Percentiles rank a stretch among this genome's conserved stretches.
phyloP scores from a whole-genome alignment of 2,329 filamentous ascomycete species.

The Aphanoascus verrucosus region DNA sequence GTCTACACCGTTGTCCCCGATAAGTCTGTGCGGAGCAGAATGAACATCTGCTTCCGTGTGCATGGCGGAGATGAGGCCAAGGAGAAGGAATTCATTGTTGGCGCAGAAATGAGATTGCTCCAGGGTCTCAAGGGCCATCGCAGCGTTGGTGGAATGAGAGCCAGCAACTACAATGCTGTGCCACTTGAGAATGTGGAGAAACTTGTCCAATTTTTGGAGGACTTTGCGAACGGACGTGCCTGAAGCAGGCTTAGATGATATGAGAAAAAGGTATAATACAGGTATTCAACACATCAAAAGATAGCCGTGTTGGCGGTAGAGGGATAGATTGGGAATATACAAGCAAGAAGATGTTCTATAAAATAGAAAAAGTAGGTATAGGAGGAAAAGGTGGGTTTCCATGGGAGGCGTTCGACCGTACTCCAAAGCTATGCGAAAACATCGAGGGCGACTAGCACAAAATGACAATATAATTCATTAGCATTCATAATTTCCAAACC shows the following conservation, averaged over 20 bases:
- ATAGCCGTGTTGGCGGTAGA: neutral
- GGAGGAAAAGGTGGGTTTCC: neutral
- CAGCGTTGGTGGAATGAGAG: constrained; percentile 73
- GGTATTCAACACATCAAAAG: neutral
- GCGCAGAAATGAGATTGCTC: constrained; percentile 57
- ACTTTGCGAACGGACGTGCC: constrained; percentile 37
- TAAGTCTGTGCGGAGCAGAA: constrained; percentile 65
- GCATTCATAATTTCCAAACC: constrained; percentile 47
- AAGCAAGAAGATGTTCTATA: neutral
- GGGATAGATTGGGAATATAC: neutral
- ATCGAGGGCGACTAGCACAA: neutral
- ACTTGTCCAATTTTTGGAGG: constrained; percentile 37
- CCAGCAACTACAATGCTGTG: constrained; percentile 83
- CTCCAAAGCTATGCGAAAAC: constrained; percentile 11
- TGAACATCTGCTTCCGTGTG: constrained; percentile 92
- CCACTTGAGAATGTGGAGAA: constrained; percentile 40
- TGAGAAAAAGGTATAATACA: neutral
- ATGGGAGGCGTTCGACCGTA: constrained; percentile 8
- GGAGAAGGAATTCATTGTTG: constrained; percentile 70
- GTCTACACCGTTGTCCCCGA: constrained; percentile 72
- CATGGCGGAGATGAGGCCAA: constrained; percentile 52
- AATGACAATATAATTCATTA: neutral
- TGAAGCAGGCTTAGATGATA: neutral
- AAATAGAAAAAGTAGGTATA: neutral
- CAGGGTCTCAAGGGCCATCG: constrained; percentile 82